A percentile compares a stretch with the other conserved stretches of the same genome.
Conservation (phyloP, 2,329 filamentous ascomycete genomes). For the Phoma sp. region DNA sequence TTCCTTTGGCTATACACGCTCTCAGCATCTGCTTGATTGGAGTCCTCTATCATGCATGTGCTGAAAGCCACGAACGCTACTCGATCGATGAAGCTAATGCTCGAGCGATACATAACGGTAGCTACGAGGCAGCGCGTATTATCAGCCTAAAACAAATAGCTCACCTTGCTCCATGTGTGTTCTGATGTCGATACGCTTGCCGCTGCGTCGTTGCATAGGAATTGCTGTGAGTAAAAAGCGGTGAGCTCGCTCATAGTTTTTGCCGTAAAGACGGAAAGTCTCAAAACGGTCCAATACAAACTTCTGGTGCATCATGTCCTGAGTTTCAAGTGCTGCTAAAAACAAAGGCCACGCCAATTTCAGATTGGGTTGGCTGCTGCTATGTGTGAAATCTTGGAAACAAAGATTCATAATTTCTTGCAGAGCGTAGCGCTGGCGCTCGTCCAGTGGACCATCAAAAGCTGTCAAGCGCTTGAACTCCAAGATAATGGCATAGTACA, state of each 20-base stretch:
- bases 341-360: constrained; percentile 47
- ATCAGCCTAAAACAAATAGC: constrained; percentile 14
- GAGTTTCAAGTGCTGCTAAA: constrained; percentile 46
- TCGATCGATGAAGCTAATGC: too few relatives aligned
- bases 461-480: constrained; percentile 34
- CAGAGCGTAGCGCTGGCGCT: constrained; percentile 14
- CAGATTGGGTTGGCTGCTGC: constrained; percentile 40
- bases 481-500: constrained; percentile 45
- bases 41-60: too few relatives aligned
- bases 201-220: constrained; percentile 25
- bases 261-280: constrained; percentile 38
- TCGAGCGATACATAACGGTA: too few relatives aligned
- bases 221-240: constrained; percentile 34
- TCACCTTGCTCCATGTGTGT: constrained; percentile 10
- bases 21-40: too few relatives aligned
- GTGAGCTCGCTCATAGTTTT: constrained; percentile 42
- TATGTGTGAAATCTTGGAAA: constrained; percentile 43
- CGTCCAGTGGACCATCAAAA: constrained; percentile 14
- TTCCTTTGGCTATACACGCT: too few relatives aligned
- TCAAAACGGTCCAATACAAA: constrained; percentile 45
- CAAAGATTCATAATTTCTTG: constrained; percentile 42
- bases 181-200: constrained; percentile 16
- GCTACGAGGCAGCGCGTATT: too few relatives aligned
- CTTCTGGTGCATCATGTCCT: constrained; percentile 40
- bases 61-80: too few relatives aligned